Percentiles rank a stretch among this genome's conserved stretches.
phyloP scores from a whole-genome alignment of 495 filamentous ascomycete species.

The Aspergillus avenaceus region DNA sequence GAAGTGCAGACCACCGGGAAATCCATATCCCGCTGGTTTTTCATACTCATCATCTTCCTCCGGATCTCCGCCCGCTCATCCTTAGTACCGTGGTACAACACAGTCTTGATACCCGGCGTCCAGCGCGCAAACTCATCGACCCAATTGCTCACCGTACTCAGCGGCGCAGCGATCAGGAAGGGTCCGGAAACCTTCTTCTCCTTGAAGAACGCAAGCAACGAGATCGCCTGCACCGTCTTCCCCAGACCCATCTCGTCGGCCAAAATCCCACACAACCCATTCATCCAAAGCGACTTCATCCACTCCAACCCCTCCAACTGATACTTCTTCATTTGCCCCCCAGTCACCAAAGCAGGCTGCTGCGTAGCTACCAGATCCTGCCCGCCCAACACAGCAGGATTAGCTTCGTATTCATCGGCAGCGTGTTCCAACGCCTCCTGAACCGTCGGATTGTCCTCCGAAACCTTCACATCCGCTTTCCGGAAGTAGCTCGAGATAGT shows the following conservation, averaged over 20 bases:
- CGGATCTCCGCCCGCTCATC: constrained; percentile 69
- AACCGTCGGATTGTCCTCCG: constrained; percentile 47
- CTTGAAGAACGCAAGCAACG: constrained; percentile 81
- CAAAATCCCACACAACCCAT: constrained; percentile 90
- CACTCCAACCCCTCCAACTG: constrained; percentile 93
- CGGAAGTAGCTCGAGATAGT: constrained; percentile 56
- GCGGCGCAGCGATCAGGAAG: constrained; percentile 82
- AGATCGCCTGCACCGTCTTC: constrained; percentile 93
- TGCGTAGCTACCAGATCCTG: constrained; percentile 75
- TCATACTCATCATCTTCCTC: constrained; percentile 53
- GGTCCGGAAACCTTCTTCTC: constrained; percentile 84
- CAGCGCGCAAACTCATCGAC: constrained; percentile 90
- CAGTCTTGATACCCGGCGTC: constrained; percentile 79
- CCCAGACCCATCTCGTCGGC: constrained; percentile 98
- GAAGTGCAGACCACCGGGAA: constrained; percentile 92
- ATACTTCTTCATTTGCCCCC: constrained; percentile 89
- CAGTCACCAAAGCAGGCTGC: constrained; percentile 79
- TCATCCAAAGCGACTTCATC: constrained; percentile 82
- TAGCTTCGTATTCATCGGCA: constrained; percentile 51
- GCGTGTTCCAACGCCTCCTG: constrained; percentile 53
- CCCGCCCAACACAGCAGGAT: constrained; percentile 62
- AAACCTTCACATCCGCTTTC: constrained; percentile 51
- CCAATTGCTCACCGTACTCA: constrained; percentile 95
- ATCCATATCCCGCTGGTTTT: constrained; percentile 55
- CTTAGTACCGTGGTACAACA: constrained; percentile 85